Evolutionary conservation across 2,329 filamentous ascomycete genomes (phyloP), one percentile per base, ranked within the genome.

Genomic region (Trichophyton rubrum): DNA sequence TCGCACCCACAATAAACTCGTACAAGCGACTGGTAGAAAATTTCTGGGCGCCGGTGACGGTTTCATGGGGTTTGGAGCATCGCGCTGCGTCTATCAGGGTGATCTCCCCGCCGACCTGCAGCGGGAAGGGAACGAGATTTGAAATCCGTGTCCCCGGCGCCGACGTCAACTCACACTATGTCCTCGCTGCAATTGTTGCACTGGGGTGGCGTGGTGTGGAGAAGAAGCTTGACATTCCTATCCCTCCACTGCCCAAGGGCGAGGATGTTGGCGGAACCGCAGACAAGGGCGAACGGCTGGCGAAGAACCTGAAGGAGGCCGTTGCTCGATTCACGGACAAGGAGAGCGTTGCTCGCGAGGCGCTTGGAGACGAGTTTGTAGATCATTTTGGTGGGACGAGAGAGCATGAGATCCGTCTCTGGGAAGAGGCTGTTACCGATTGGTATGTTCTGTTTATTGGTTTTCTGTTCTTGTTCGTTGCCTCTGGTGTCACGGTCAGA

Each of bases 11-110:
- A 0, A 83, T 99, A 70, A 99, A 99, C 80, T 95, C 89, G 63
- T 99, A 99, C 80, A 99, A 99, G 77, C 86, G 93, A 2, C 82
- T 99, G 0, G 93, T 99, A 1, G 93, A 99, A 78, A 97, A 97
- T 76, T 97, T 96, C 76, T 99, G 93, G 93, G 93, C 93, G 0
- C 93, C 93, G 0, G 93, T 99, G 4, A 96, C 92, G 0, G 93
- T 97, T 0, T 96, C 90, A 0, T 99, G 93, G 93, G 93, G 93
- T 0, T 77, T 96, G 3, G 93, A 97, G 74, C 92, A 99, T 72
- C 89, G 93, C 63, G 91, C 90, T 3, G 92, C 93, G 0, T 95
- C 89, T 0, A 87, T 99, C 65, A 84, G 93, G 17, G 75, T 99
- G 38, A 96, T 99, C 66, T 85, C 89, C 0, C 92, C 92, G 11